Evolutionary conservation across 2,329 filamentous ascomycete genomes (phyloP).

Genomic region (Talaromyces sp.): DNA sequence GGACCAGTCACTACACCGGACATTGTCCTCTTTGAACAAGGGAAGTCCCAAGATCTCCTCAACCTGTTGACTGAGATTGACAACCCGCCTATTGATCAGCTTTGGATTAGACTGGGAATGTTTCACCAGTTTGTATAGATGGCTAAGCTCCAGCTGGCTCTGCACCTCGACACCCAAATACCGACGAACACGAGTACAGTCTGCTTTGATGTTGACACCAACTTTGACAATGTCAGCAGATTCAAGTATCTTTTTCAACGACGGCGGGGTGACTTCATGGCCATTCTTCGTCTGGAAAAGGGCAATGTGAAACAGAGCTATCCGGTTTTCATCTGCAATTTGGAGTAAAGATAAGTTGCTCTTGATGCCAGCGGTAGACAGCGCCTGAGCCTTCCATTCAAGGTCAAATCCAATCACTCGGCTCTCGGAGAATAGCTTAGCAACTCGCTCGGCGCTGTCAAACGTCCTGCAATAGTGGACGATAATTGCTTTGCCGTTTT

Average conservation of each 20-base stretch:
- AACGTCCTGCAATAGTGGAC: slow-evolving; percentile 73
- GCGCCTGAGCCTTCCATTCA: slow-evolving; percentile 65
- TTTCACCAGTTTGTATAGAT: slow-evolving; percentile 72
- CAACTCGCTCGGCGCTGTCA: slow-evolving; percentile 60
- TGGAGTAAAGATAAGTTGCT: slow-evolving; percentile 77
- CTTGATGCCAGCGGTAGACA: slow-evolving; percentile 47
- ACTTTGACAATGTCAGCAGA: slow-evolving; percentile 63
- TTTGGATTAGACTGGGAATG: slow-evolving; percentile 50
- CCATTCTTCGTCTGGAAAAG: slow-evolving; percentile 46
- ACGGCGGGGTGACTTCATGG: slow-evolving; percentile 60
- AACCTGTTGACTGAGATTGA: slow-evolving; percentile 64
- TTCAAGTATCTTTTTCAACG: slow-evolving; percentile 67
- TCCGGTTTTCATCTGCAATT: slow-evolving; percentile 67
- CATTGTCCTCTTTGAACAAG: slow-evolving; percentile 63
- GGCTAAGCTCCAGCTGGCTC: slow-evolving; percentile 74
- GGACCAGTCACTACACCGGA: slow-evolving; percentile 72
- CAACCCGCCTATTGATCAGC: slow-evolving; percentile 59
- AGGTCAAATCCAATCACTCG: slow-evolving; percentile 80
- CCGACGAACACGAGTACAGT: slow-evolving; percentile 62
- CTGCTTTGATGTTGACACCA: slow-evolving; percentile 70
- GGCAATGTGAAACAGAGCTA: slow-evolving; percentile 78
- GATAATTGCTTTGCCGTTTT: slow-evolving; percentile 48
- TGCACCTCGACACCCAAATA: slow-evolving; percentile 58
- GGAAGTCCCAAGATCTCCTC: slow-evolving; percentile 66
- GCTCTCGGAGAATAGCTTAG: slow-evolving; percentile 61